These are phyloP conservation scores for Pisolithus microcarpus DNA, from an alignment of 768 basidiomycete genomes.

Conservation along the genomic window DNA sequence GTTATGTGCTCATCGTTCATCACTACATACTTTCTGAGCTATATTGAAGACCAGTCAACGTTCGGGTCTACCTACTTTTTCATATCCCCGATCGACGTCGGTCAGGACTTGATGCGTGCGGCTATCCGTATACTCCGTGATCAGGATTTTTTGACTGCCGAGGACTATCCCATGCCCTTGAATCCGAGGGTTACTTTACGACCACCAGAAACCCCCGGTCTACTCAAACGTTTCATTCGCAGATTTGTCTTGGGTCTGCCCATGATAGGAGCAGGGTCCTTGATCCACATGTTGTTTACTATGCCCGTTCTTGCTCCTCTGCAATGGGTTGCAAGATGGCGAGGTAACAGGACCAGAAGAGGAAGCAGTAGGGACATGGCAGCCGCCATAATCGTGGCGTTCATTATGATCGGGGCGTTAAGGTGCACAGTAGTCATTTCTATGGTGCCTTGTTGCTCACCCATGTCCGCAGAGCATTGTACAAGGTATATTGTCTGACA, in stretches of 20 bases:
- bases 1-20: slow-evolving; percentile 65
- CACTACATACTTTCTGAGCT: slow-evolving; percentile 58
- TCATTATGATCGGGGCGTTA: slow-evolving; percentile 55
- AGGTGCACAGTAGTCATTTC: slow-evolving; percentile 38
- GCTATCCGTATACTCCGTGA: slow-evolving; percentile 58
- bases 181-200: slow-evolving; percentile 11
- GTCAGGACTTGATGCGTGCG: slow-evolving; percentile 54
- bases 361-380: slow-evolving; percentile 55
- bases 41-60: slow-evolving; percentile 48
- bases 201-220: slow-evolving; percentile 32
- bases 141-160: slow-evolving; percentile 36
- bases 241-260: slow-evolving; percentile 76
- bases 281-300: slow-evolving; percentile 65
- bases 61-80: slow-evolving; percentile 31
- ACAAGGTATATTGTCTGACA: slow-evolving; percentile 62
- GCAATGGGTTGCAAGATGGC: slow-evolving; percentile 62
- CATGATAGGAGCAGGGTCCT: slow-evolving; percentile 66
- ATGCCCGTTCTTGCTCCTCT: slow-evolving; percentile 59
- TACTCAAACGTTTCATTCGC: slow-evolving; percentile 51
- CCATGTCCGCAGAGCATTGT: slow-evolving; percentile 47
- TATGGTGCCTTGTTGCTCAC: slow-evolving; percentile 6
- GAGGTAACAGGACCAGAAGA: slow-evolving; percentile 47
- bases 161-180: slow-evolving; percentile 11
- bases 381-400: slow-evolving; percentile 54
- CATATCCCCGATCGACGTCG: slow-evolving; percentile 51